These are phyloP conservation scores for Monosporozyma siamensis DNA, from an alignment of 805 yeast genomes.

Conservation along the genomic window DNA sequence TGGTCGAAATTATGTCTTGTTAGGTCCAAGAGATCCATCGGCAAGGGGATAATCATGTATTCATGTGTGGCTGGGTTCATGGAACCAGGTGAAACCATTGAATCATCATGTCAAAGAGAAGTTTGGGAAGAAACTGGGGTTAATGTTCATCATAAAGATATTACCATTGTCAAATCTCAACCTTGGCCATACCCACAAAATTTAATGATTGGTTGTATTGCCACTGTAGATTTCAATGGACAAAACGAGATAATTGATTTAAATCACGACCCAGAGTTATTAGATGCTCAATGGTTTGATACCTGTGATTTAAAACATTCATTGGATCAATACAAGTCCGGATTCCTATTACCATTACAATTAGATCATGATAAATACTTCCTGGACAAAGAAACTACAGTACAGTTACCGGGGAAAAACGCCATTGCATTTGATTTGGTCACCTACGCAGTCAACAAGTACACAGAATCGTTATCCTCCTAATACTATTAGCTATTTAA, in stretches of 20 bases:
- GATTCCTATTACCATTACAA: constrained; percentile 16
- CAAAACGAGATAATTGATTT: constrained; percentile 54
- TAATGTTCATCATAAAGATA: constrained; percentile 39
- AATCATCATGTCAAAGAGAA: constrained; percentile 79
- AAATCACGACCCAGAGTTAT: constrained; percentile 78
- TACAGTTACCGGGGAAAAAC: constrained; percentile 23
- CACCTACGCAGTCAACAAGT: constrained; percentile 7
- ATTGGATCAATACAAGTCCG: constrained; percentile 16
- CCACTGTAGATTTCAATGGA: constrained; percentile 61
- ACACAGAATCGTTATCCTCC: too few species aligned
- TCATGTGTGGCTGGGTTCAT: constrained; percentile 90
- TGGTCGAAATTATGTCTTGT: constrained; percentile 62
- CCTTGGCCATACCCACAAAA: constrained; percentile 98
- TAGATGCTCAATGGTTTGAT: constrained; percentile 81
- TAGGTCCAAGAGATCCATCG: constrained; percentile 50
- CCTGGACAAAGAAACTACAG: neutral
- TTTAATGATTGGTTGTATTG: constrained; percentile 89
- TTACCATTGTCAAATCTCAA: constrained; percentile 62
- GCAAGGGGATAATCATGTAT: constrained; percentile 41
- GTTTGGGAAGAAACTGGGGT: constrained; percentile 96
- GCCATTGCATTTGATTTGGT: constrained; percentile 27
- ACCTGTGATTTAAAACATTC: constrained; percentile 41
- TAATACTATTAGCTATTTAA: too few species aligned
- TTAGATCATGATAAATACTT: constrained; percentile 10
- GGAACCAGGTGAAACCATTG: constrained; percentile 91